A percentile compares a stretch with the other conserved stretches of the same genome.
Conservation (phyloP, 2,329 filamentous ascomycete species). For the Claviceps africana region DNA sequence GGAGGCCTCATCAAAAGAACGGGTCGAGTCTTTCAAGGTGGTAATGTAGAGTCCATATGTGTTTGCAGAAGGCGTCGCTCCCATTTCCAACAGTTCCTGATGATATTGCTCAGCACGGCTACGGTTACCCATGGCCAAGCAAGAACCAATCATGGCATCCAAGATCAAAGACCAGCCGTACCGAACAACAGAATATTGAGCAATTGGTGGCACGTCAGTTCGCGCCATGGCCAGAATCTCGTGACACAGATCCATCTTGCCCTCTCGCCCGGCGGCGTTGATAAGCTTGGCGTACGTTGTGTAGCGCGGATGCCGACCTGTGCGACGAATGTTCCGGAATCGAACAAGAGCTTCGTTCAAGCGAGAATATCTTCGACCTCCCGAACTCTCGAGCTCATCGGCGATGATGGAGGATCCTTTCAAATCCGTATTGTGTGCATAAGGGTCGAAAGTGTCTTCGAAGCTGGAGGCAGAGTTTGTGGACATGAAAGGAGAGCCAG, state of each 20-base stretch:
- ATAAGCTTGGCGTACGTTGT: slow-evolving; percentile 96
- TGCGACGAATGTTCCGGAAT: slow-evolving; percentile 85
- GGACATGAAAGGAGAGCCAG: slow-evolving; percentile 36
- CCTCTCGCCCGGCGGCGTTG: slow-evolving; percentile 70
- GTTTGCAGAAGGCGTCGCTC: slow-evolving; percentile 84
- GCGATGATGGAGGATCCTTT: slow-evolving; percentile 85
- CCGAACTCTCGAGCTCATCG: slow-evolving; percentile 71
- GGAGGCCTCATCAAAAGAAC: slow-evolving; percentile 94
- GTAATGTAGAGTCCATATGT: slow-evolving; percentile 98
- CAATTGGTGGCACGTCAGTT: slow-evolving; percentile 70
- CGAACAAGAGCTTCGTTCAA: slow-evolving; percentile 69
- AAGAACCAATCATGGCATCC: slow-evolving; percentile 91
- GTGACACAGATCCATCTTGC: slow-evolving; percentile 67
- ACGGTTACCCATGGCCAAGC: slow-evolving; percentile 69
- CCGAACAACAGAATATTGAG: slow-evolving; percentile 73
- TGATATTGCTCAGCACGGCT: slow-evolving; percentile 74
- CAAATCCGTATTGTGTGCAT: slow-evolving; percentile 80
- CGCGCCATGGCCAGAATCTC: slow-evolving; percentile 85
- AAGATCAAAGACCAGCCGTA: slow-evolving; percentile 96
- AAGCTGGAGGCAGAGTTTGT: slow-evolving; percentile 45
- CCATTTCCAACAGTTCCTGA: slow-evolving; percentile 81
- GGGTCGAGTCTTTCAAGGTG: slow-evolving; percentile 92
- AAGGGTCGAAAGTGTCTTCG: slow-evolving; percentile 82
- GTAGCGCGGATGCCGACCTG: slow-evolving; percentile 83
- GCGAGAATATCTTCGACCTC: slow-evolving; percentile 56